Evolutionary conservation across 805 yeast genomes (phyloP).

Genomic region (Torulaspora gathmanii): DNA sequence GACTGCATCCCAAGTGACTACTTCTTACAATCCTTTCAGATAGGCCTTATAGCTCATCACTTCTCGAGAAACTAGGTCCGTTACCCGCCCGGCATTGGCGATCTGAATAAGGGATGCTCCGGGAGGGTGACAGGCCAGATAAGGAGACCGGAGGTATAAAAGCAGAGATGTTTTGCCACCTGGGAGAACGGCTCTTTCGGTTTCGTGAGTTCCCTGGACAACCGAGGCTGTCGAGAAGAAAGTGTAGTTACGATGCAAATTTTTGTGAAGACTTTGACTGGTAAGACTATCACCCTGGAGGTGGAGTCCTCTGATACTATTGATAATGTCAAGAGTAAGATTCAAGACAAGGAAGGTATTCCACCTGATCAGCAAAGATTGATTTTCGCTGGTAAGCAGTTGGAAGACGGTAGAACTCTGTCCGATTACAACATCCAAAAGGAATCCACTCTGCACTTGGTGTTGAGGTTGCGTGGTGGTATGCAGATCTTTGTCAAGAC

Average conservation of each 20-base stretch:
- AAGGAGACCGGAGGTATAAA: conserved; percentile 5
- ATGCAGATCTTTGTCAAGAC: conserved; percentile 88
- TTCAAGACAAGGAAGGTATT: conserved; percentile 90
- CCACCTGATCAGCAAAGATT: conserved; percentile 94
- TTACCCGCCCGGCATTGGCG: conserved; percentile 1
- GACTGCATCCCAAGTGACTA: conserved; percentile 1
- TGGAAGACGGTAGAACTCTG: conserved; percentile 87
- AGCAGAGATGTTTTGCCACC: conserved; percentile 5
- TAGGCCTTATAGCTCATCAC: background rate
- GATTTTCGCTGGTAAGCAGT: conserved; percentile 90
- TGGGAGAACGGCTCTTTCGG: background rate
- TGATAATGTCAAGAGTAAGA: conserved; percentile 86
- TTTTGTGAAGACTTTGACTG: conserved; percentile 80
- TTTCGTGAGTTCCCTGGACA: background rate
- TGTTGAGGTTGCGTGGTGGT: conserved; percentile 77
- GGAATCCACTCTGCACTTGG: conserved; percentile 81
- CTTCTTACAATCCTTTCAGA: conserved; percentile 9
- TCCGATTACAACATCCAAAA: conserved; percentile 92
- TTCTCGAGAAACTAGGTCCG: background rate
- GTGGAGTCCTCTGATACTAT: conserved; percentile 87
- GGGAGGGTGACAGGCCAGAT: conserved; percentile 4
- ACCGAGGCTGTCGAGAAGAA: conserved; percentile 26
- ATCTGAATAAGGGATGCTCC: background rate
- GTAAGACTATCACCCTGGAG: conserved; percentile 78
- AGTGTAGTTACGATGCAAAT: conserved; percentile 78